These are phyloP conservation scores for Garcia nutans DNA, from an alignment of 345 rosid species.

Conservation along the genomic window DNA sequence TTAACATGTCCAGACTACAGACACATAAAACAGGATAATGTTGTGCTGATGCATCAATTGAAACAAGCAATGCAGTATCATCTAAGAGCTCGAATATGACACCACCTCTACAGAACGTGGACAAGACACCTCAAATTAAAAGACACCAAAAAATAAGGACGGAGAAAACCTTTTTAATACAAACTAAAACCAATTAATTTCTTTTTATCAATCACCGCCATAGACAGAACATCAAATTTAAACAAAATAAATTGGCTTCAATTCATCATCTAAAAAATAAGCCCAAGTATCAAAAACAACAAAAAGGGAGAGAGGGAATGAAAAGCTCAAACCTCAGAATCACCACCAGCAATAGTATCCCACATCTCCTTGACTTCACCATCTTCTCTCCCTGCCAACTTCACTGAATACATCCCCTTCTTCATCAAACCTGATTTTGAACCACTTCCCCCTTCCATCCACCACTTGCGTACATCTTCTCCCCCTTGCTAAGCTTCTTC, in stretches of 20 bases:
- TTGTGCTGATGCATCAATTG: background rate
- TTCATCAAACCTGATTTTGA: constrained; percentile 36
- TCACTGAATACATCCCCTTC: constrained; percentile 21
- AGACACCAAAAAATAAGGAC: background rate
- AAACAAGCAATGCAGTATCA: background rate
- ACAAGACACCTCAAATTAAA: background rate
- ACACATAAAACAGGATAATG: too few relatives aligned
- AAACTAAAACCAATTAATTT: constrained; percentile 8
- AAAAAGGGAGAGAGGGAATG: background rate
- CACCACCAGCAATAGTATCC: constrained; percentile 78
- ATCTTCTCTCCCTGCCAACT: constrained; percentile 46
- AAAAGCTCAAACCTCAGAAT: constrained; percentile 66
- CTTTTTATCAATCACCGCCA: background rate
- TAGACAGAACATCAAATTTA: background rate
- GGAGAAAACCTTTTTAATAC: background rate
- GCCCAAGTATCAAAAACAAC: background rate
- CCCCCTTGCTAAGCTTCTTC: constrained; percentile 42
- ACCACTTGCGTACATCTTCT: constrained; percentile 37
- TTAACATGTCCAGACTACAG: too few relatives aligned
- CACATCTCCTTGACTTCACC: constrained; percentile 92
- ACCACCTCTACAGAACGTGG: background rate
- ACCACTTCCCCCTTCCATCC: constrained; percentile 42
- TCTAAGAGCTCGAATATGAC: background rate
- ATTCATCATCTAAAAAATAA: background rate
- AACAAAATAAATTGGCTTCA: background rate